Conservation (phyloP, 306 rosid genomes). For the Sesbania bispinosa region DNA sequence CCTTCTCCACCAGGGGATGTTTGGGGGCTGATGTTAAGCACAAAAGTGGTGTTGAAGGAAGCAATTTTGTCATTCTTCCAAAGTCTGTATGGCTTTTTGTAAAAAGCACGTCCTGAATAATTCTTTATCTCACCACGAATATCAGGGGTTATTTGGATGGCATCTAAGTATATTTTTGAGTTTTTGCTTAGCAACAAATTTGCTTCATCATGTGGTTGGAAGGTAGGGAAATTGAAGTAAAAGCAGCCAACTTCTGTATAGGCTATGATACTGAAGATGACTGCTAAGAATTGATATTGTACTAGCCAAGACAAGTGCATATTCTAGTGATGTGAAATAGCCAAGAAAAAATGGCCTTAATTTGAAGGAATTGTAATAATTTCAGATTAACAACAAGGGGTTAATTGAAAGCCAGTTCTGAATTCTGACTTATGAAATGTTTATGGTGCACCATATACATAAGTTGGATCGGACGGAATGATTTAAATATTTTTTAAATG, state of each 20-base stretch:
- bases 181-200: neutral
- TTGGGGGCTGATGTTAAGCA: neutral
- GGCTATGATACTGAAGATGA: slow-evolving; percentile 4
- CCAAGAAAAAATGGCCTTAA: neutral
- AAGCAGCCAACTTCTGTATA: slow-evolving; percentile 18
- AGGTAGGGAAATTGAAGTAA: slow-evolving; percentile 28
- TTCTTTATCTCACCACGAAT: neutral
- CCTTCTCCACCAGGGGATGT: slow-evolving; percentile 45
- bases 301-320: neutral
- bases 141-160: slow-evolving; percentile 50
- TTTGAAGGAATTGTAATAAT: neutral
- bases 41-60: slow-evolving; percentile 38
- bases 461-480: neutral
- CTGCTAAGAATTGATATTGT: neutral
- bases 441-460: neutral
- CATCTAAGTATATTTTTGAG: slow-evolving; percentile 3
- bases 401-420: slow-evolving; percentile 1
- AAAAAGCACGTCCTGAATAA: slow-evolving; percentile 35
- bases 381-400: neutral
- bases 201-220: neutral
- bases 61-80: slow-evolving; percentile 23
- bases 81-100: slow-evolving; percentile 18
- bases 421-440: neutral
- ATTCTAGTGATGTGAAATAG: neutral
- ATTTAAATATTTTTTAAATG: neutral